Evolutionary conservation across 78 protist genomes (phyloP).

Genomic region (Polysphondylium violaceum): DNA sequence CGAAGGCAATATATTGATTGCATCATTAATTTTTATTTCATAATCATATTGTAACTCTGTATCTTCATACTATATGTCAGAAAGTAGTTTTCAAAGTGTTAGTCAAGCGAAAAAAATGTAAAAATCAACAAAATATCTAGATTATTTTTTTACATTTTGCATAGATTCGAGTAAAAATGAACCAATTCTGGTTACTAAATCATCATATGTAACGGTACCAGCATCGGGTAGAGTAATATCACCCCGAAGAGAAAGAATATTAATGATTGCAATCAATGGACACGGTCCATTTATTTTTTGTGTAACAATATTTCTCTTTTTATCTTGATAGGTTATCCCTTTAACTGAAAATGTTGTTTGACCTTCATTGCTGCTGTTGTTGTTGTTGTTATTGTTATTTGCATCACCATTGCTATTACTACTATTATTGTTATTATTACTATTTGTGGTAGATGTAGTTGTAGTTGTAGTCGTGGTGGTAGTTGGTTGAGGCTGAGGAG

Average conservation of each 20-base stretch:
- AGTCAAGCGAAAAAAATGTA: no score
- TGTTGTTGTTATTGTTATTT: neutral
- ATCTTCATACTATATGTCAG: slow-evolving; percentile 25
- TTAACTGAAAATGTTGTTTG: slow-evolving; percentile 25
- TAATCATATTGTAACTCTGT: slow-evolving; percentile 35
- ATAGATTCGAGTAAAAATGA: slow-evolving; percentile 24
- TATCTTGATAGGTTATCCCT: slow-evolving; percentile 4
- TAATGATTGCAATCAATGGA: slow-evolving; percentile 76
- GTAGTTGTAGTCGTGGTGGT: slow-evolving; percentile 7
- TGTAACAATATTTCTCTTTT: slow-evolving; percentile 34
- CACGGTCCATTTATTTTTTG: slow-evolving; percentile 84
- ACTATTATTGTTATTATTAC: neutral
- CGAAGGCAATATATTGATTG: slow-evolving; percentile 66
- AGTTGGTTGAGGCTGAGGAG: no score
- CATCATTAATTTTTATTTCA: slow-evolving; percentile 64
- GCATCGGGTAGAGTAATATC: slow-evolving; percentile 20
- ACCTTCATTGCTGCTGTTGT: neutral
- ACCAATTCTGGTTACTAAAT: slow-evolving; percentile 39
- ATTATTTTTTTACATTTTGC: slow-evolving; percentile 33
- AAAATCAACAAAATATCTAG: no score
- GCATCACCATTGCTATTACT: neutral
- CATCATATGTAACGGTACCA: slow-evolving; percentile 23
- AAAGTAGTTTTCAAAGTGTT: no score
- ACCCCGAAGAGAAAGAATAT: slow-evolving; percentile 50
- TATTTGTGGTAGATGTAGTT: slow-evolving; percentile 1